Percentiles rank a stretch among this genome's conserved stretches.
Evolutionary conservation across 176 grass and related monocot species (phyloP).

Genomic region (Aegilops tauschii): DNA sequence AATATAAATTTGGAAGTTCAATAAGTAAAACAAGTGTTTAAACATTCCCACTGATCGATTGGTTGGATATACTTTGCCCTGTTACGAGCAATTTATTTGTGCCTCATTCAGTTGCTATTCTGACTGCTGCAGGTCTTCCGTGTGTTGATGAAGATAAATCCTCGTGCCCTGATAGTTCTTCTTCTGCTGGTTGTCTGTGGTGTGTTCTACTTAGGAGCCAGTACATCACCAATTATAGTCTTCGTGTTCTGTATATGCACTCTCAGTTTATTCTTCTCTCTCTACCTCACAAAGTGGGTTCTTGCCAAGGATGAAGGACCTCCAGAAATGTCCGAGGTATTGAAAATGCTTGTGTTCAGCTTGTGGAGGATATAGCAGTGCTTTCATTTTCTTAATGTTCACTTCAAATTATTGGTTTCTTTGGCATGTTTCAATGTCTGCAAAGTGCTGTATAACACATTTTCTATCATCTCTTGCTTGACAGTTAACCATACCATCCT

Average conservation of each 20-base stretch:
- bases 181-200: constrained; percentile 63
- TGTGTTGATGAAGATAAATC: constrained; percentile 82
- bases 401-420: background rate
- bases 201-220: constrained; percentile 87
- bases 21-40: background rate
- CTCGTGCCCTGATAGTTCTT: constrained; percentile 69
- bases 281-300: constrained; percentile 98
- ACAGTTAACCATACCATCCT: background rate
- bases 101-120: constrained; percentile 1
- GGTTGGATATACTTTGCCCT: constrained; percentile 12
- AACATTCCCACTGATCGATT: constrained; percentile 13
- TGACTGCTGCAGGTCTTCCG: constrained; percentile 72
- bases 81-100: background rate
- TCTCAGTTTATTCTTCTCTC: constrained; percentile 84
- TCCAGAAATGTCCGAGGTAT: constrained; percentile 97
- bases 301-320: constrained; percentile 99
- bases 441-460: background rate
- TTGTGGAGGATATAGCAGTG: background rate
- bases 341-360: background rate
- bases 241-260: constrained; percentile 97
- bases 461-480: constrained; percentile 16
- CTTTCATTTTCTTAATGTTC: constrained; percentile 16
- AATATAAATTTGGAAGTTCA: background rate
- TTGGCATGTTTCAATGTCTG: background rate
- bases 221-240: constrained; percentile 88